Evolutionary conservation across 306 rosid genomes (phyloP), one percentile per base, ranked within the genome.

Genomic region (Malus orientalis): DNA sequence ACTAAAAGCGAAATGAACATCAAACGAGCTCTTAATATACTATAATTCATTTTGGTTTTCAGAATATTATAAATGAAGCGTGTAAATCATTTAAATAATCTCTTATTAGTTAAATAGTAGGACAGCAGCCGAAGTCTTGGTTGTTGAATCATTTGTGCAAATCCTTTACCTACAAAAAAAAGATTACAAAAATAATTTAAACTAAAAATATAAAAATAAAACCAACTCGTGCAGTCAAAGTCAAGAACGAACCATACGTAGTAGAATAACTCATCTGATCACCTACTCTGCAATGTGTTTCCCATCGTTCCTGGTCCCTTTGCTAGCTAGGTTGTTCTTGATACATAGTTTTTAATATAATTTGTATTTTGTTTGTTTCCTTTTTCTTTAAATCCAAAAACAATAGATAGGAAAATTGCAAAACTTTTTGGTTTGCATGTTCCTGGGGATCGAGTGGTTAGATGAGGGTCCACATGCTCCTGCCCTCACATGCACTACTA

Each of bases 401-500:
- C 11, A 38, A 47, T 15, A 3, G 8, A 51, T 6, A 36, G 20
- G 59, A 72, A 62, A 70, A 45, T 60, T 70, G 70, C 11, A 23
- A 30, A 49, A 33, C 47, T 16, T 29, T 51, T 11, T 30, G 58
- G 49, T 27, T 51, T 38, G 81, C 85, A 73, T 72, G 85, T 72
- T 76, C 78, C 67, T 67, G 61, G 44, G 73, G 60, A 23, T 29
- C 66, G 75, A 81, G 59, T 81, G 81, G 85, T 36, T 23, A 63
- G 3, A 29, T 23, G 12, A n/a, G 78, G 84, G 74, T 29, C 85
- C 78, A 69, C 16, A 27, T 38, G 66, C 67, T 59, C 83, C 65
- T 74, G 75, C 70, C 12, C 72, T 71, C 83, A 80, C 79, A 74
- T 80, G 83, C 58, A 22, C 4, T 32, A 22, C 4, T 32, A 13